Evolutionary conservation across 2,329 filamentous ascomycete genomes (phyloP), one percentile per base, ranked within the genome.

Genomic region (Neonectria coccinea): DNA sequence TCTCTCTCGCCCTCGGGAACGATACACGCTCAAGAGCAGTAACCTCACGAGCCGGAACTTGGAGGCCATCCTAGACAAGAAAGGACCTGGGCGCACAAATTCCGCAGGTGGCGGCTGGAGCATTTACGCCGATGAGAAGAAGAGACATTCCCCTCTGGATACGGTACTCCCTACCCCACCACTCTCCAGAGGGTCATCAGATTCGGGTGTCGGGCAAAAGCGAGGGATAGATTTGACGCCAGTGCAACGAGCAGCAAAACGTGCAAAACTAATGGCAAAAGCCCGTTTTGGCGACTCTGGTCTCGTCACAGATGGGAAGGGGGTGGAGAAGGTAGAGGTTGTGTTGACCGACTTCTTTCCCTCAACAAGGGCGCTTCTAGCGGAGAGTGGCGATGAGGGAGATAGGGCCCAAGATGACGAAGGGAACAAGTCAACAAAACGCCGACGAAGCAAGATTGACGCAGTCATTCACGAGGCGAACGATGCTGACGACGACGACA

Each of bases 51-150:
- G 92, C 16, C 89, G 88, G 68, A 94, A 91, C 60, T 81, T 97
- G 11, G 83, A 85, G 5, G 90, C 90, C 2, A 81, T 97, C 45
- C 80, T 95, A 16, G 85, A 89, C 16, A 86, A 89, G 50, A 87
- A 89, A 41, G 93, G 94, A 1, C 82, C 89, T 0, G 88, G 91
- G 1, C 86, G 92, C 50, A 88, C 86, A 45, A 93, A 93, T 74
- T 84, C 86, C 1, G 91, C 92, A 2, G 89, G 88, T 22, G 94
- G 92, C 1, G 92, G 91, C 5, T 97, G 93, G 89, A 88, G 89
- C 70, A 85, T 94, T 22, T 97, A 97, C 75, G 87, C 91, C 5
- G 88, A 92, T 64, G 89, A 89, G 78, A 81, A 78, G 66, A 79
- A 73, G 53, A 83, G 80, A 25, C 83, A 85, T 56, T 86, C 84